Conservation (phyloP, 768 basidiomycete species). For the Boletus insuetus region DNA sequence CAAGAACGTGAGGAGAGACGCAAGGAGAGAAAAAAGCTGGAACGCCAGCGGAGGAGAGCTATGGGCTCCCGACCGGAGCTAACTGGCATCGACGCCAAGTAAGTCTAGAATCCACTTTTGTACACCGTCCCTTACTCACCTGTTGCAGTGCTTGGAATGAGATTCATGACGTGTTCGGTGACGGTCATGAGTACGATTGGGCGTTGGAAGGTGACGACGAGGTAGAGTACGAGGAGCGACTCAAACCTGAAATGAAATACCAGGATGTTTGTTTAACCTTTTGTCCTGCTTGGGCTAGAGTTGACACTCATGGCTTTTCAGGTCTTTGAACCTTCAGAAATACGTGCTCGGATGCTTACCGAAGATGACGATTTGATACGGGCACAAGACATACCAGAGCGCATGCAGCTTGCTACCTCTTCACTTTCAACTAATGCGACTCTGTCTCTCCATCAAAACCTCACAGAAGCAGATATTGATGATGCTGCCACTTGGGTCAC, state of each 20-base stretch:
- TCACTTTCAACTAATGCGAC: slow-evolving; percentile 70
- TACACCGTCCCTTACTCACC: slow-evolving; percentile 11
- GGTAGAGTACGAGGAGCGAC: slow-evolving; percentile 40
- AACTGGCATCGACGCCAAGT: slow-evolving; percentile 83
- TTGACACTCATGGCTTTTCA: slow-evolving; percentile 32
- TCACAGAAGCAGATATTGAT: slow-evolving; percentile 70
- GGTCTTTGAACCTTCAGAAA: slow-evolving; percentile 99
- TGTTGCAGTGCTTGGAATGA: slow-evolving; percentile 84
- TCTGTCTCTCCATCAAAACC: slow-evolving; percentile 56
- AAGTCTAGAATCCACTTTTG: slow-evolving; percentile 31
- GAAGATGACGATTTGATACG: slow-evolving; percentile 94
- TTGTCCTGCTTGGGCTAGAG: not conserved
- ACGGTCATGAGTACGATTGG: slow-evolving; percentile 96
- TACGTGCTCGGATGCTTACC: slow-evolving; percentile 81
- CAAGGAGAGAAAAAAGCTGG: slow-evolving; percentile 59
- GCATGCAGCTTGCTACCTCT: slow-evolving; percentile 88
- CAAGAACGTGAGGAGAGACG: slow-evolving; percentile 74
- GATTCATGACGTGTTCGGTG: slow-evolving; percentile 94
- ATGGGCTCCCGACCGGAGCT: slow-evolving; percentile 65
- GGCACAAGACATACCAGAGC: slow-evolving; percentile 87
- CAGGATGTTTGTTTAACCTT: slow-evolving; percentile 59
- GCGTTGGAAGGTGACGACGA: slow-evolving; percentile 82
- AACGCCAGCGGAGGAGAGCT: slow-evolving; percentile 64
- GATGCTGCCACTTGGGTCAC: slow-evolving; percentile 90
- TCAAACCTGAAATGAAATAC: slow-evolving; percentile 76